A percentile compares a stretch with the other conserved stretches of the same genome.
These are phyloP conservation scores for Cercophora sp. DNA, from an alignment of 495 filamentous ascomycete species.

Conservation along the genomic window DNA sequence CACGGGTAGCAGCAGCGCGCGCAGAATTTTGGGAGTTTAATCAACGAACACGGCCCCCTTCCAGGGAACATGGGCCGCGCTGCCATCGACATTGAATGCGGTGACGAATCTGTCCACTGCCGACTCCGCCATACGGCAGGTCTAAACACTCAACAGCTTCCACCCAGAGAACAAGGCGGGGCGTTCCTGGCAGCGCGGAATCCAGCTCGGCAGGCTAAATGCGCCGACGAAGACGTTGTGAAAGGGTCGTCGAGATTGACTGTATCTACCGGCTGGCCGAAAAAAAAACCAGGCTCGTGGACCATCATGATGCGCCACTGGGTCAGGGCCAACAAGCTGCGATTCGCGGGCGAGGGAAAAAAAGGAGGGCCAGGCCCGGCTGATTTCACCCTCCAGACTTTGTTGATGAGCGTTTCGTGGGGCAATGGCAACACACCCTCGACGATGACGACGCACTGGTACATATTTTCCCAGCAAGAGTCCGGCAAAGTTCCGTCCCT, in stretches of 20 bases:
- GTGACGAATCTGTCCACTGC: conserved; percentile 12
- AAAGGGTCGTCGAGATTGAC: conserved; percentile 1
- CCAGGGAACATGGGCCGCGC: not conserved
- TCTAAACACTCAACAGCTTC: not conserved
- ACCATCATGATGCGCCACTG: conserved; percentile 1
- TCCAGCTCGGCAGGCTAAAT: conserved; percentile 28
- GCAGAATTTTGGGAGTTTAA: no score
- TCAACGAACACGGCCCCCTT: not conserved
- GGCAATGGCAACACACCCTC: not conserved
- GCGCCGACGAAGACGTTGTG: not conserved
- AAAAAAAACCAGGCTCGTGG: conserved; percentile 15
- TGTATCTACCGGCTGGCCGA: conserved; percentile 3
- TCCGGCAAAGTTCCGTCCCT: not conserved
- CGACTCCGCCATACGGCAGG: not conserved
- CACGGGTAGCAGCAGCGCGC: conserved; percentile 23
- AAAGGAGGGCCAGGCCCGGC: not conserved
- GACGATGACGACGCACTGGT: not conserved
- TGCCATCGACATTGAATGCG: not conserved
- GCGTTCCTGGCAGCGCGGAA: conserved; percentile 28
- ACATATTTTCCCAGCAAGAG: not conserved
- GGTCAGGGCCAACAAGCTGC: not conserved
- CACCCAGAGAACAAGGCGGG: conserved; percentile 9
- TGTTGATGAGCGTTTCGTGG: not conserved
- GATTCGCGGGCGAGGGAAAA: conserved; percentile 2
- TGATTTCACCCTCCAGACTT: not conserved